Percentiles rank a stretch among this genome's conserved stretches.
Conservation (phyloP, 495 filamentous ascomycete species). For the Penicillium simplicissimum region DNA sequence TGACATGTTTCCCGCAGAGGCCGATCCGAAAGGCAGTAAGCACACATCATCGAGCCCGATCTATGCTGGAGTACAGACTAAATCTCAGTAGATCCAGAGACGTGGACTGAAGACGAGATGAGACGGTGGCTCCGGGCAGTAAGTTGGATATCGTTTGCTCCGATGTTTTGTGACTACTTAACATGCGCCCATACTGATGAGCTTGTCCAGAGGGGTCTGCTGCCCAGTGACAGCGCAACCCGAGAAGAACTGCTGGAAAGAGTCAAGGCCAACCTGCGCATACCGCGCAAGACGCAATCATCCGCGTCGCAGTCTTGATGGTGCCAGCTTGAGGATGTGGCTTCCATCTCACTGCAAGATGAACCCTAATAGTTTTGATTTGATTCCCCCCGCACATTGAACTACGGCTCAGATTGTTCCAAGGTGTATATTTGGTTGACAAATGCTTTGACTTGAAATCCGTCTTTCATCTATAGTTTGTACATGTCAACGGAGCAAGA, state of each 20-base stretch:
- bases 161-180: neutral
- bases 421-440: neutral
- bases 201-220: slow-evolving; percentile 64
- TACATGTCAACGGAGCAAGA: neutral
- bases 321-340: neutral
- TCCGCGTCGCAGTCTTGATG: slow-evolving; percentile 11
- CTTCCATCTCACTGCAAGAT: neutral
- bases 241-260: slow-evolving; percentile 77
- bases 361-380: neutral
- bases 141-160: slow-evolving; percentile 32
- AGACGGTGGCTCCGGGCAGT: slow-evolving; percentile 75
- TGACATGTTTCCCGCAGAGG: slow-evolving; percentile 70
- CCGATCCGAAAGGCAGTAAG: slow-evolving; percentile 75
- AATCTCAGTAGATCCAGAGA: slow-evolving; percentile 54
- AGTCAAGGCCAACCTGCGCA: slow-evolving; percentile 74
- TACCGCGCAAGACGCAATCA: slow-evolving; percentile 33
- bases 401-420: neutral
- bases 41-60: neutral
- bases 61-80: neutral
- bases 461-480: neutral
- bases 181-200: neutral
- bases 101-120: slow-evolving; percentile 73
- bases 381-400: neutral
- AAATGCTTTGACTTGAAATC: neutral
- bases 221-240: slow-evolving; percentile 64